These are phyloP conservation scores for Monosporascus sp. DNA, from an alignment of 2,329 filamentous ascomycete species.

Conservation along the genomic window DNA sequence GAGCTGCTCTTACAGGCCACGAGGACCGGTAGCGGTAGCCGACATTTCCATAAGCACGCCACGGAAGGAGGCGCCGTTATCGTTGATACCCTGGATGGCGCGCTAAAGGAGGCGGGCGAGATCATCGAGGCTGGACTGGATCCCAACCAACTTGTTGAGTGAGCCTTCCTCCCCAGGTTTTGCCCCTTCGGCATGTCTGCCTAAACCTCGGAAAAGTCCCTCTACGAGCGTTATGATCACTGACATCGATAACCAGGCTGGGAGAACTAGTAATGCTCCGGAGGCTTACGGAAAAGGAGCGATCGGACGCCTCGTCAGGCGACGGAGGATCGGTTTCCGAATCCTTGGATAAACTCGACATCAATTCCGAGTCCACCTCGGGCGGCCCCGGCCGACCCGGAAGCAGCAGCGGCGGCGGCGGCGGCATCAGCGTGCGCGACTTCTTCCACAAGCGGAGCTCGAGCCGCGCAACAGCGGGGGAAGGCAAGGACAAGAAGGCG, in stretches of 20 bases:
- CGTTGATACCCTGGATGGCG: slow-evolving; percentile 73
- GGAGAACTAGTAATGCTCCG: slow-evolving; percentile 70
- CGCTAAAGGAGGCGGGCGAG: slow-evolving; percentile 79
- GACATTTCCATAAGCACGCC: slow-evolving; percentile 63
- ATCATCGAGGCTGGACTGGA: slow-evolving; percentile 71
- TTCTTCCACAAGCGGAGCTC: slow-evolving; percentile 24
- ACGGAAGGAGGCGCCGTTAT: slow-evolving; percentile 60
- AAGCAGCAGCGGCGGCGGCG: slow-evolving; percentile 8
- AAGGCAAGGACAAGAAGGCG: background rate
- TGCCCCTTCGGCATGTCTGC: background rate
- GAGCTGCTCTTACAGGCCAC: slow-evolving; percentile 64
- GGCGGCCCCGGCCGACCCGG: slow-evolving; percentile 26
- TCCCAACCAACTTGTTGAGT: slow-evolving; percentile 76
- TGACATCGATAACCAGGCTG: slow-evolving; percentile 38
- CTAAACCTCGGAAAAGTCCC: background rate
- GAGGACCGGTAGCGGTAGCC: slow-evolving; percentile 34
- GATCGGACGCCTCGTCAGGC: slow-evolving; percentile 18
- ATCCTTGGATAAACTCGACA: slow-evolving; percentile 27
- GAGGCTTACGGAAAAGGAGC: slow-evolving; percentile 34
- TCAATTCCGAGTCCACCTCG: slow-evolving; percentile 20
- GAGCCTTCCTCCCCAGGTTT: slow-evolving; percentile 23
- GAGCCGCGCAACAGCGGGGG: slow-evolving; percentile 14
- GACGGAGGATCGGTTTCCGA: slow-evolving; percentile 27
- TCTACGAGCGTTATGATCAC: background rate
- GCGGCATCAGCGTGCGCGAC: slow-evolving; percentile 15